Conservation (phyloP, 495 filamentous ascomycete species). For the Neurospora sp. region DNA sequence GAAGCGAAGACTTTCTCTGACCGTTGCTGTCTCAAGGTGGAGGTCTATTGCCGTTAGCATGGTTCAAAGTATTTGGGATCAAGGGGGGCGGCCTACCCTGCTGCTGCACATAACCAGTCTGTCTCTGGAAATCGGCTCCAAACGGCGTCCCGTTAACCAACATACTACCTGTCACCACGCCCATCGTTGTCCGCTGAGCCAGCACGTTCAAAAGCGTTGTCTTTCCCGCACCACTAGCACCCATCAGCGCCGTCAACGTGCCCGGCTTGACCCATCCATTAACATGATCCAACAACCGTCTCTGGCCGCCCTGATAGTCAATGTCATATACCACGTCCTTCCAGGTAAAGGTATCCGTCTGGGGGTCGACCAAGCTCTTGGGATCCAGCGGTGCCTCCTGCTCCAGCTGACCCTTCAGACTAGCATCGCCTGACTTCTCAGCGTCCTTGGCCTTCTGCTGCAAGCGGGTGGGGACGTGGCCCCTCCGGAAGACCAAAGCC, state of each 20-base stretch:
- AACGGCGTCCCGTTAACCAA: slow-evolving; percentile 59
- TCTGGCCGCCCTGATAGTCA: slow-evolving; percentile 49
- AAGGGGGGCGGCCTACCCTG: slow-evolving; percentile 40
- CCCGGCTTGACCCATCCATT: slow-evolving; percentile 74
- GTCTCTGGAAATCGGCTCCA: slow-evolving; percentile 66
- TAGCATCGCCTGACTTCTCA: slow-evolving; percentile 26
- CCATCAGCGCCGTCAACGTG: slow-evolving; percentile 70
- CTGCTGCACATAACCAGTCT: slow-evolving; percentile 85
- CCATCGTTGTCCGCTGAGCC: slow-evolving; percentile 62
- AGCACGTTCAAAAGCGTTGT: slow-evolving; percentile 57
- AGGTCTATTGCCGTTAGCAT: slow-evolving; percentile 40
- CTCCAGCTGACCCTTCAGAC: not conserved
- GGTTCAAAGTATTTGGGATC: not conserved
- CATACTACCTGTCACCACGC: slow-evolving; percentile 65
- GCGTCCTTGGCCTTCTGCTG: slow-evolving; percentile 19
- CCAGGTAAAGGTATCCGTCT: slow-evolving; percentile 52
- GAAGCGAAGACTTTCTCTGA: slow-evolving; percentile 71
- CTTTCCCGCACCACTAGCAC: slow-evolving; percentile 73
- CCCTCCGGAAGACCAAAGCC: slow-evolving; percentile 23
- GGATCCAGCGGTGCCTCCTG: slow-evolving; percentile 15
- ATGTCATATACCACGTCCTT: slow-evolving; percentile 54
- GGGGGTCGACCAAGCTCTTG: slow-evolving; percentile 29
- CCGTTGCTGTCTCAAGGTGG: slow-evolving; percentile 68
- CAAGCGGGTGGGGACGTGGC: slow-evolving; percentile 13
- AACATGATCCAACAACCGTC: slow-evolving; percentile 53